Evolutionary conservation across 2,329 filamentous ascomycete genomes (phyloP).

Genomic region (Metarhizium humberi): DNA sequence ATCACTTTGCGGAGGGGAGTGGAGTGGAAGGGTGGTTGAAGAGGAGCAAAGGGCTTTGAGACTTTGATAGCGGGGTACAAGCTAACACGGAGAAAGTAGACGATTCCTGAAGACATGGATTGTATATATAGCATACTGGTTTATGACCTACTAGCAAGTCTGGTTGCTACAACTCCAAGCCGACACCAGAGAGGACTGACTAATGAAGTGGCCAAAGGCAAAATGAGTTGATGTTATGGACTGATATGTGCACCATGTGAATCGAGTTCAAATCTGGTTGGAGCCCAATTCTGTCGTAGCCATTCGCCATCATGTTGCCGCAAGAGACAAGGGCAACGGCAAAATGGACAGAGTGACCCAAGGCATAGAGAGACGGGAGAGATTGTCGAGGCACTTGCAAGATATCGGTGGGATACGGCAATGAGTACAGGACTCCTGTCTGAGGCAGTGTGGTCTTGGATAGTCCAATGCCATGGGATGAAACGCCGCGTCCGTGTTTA

Average conservation of each 20-base stretch:
- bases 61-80: not conserved
- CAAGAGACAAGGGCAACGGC: not conserved
- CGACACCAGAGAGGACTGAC: not conserved
- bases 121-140: not conserved
- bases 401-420: too few relatives aligned
- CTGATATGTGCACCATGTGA: not conserved
- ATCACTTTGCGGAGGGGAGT: not conserved
- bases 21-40: not conserved
- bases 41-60: not conserved
- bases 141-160: not conserved
- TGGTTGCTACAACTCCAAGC: not conserved
- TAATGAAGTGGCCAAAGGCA: not conserved
- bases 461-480: too few relatives aligned
- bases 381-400: too few relatives aligned
- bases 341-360: not conserved
- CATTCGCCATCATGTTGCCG: too few relatives aligned
- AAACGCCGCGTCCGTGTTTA: too few relatives aligned
- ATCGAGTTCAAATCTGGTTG: not conserved
- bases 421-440: too few relatives aligned
- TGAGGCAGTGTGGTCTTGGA: too few relatives aligned
- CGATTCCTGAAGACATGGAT: not conserved
- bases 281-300: too few relatives aligned
- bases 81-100: not conserved
- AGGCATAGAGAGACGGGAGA: not conserved
- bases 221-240: not conserved